Percentiles rank a stretch among this genome's conserved stretches.
Evolutionary conservation across 805 yeast species (phyloP).

Genomic region (Cyberlindnera euphorbiae): DNA sequence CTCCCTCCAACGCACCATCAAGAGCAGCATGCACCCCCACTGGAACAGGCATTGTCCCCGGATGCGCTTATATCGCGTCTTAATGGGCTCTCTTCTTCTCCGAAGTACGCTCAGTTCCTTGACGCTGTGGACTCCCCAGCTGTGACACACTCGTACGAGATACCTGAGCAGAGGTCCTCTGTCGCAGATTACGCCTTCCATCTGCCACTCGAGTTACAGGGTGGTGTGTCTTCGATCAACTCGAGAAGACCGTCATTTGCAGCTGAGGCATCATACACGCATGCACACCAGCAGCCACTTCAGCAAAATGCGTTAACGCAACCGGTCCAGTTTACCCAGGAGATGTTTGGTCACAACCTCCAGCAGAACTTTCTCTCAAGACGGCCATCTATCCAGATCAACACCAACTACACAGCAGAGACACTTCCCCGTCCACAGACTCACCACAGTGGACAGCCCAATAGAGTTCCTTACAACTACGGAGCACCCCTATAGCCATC

Average conservation of each 20-base stretch:
- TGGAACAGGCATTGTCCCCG: conserved; percentile 16
- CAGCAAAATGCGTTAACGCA: conserved; percentile 7
- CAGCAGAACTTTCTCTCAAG: conserved; percentile 21
- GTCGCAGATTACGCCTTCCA: conserved; percentile 12
- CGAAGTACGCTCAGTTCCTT: conserved; percentile 10
- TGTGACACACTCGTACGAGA: conserved; percentile 2
- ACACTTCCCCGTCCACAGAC: conserved; percentile 4
- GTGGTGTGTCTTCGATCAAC: conserved; percentile 56
- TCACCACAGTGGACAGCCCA: not conserved
- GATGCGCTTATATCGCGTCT: conserved; percentile 23
- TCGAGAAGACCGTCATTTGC: conserved; percentile 73
- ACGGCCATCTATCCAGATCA: conserved; percentile 23
- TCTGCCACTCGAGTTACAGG: conserved; percentile 56
- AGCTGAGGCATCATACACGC: conserved; percentile 43
- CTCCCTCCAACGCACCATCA: conserved; percentile 1
- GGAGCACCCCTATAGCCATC: conserved; percentile 1
- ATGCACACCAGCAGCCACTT: conserved; percentile 14
- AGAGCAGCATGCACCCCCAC: not conserved
- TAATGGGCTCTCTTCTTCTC: conserved; percentile 18
- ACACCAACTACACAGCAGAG: conserved; percentile 6
- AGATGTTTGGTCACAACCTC: conserved; percentile 6
- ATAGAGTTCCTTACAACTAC: not conserved
- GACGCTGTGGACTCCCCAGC: conserved; percentile 1
- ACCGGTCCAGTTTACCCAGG: conserved; percentile 7
- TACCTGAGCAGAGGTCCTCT: not conserved